Evolutionary conservation across 352 stramenopile genomes (phyloP), one percentile per base, ranked within the genome.

Genomic region (Blastocystis sp.): DNA sequence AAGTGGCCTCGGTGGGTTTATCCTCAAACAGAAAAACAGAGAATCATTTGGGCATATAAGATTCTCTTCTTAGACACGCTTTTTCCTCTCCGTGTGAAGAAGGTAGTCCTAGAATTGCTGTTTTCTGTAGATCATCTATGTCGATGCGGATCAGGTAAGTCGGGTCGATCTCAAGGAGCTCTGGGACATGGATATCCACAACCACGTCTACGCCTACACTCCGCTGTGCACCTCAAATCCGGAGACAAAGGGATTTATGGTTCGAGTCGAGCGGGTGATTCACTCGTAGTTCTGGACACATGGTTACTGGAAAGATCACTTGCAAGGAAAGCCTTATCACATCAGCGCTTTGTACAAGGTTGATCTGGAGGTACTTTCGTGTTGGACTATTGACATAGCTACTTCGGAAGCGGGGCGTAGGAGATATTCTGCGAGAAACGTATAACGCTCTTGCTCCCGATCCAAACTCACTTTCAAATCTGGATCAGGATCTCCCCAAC

Each of bases 21-120:
- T 53, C 93, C 94, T 76, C 97, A 99, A 91, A 99, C 94, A 18
- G 96, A 99, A 92, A 99, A 99, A 92, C 98, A 99, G 93, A 93
- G 98, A 41, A 98, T 99, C 90, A 99, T 99, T 90, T 99, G 98
- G 98, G 98, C 97, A 18, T 99, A 99, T 93, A 99, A 99, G 93
- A 99, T 99, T 91, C 93, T 99, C 0, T 99, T 99, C 91, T 91
- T 99, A 30, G 98, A 99, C 91, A 97, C 99, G 50, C 92, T 99
- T 1, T 99, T 99, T 91, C 98, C 98, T 16, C 93, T 99, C 6
- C 93, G 96, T 85, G 95, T 99, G 24, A 96, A 98, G 90, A 98
- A 98, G 92, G 98, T 99, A 9, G 4, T 2, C 9, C 20, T 76
- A 6, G 20, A 11, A 45, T 6, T 55, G 2, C n/a, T 20, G 20